Base-by-base conservation (phyloP, 2,329 filamentous ascomycete genomes). In the Aureobasidium zeae region DNA sequence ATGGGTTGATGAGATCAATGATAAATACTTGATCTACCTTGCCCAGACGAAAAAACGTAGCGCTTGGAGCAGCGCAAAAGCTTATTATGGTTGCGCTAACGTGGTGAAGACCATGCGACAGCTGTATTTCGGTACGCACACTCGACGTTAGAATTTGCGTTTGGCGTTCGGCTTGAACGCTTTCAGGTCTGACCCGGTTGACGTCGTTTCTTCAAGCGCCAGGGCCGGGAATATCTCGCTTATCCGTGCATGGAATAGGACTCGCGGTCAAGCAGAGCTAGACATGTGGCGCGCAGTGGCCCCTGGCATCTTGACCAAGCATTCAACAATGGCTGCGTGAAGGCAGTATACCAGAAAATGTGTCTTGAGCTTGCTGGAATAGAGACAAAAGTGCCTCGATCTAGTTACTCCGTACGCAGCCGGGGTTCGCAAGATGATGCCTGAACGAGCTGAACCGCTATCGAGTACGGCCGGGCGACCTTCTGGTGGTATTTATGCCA, bases 1-100 rank as follows among this genome's bases (percentile, higher is more conserved):
- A 41, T 9, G 28, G 37, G 20, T 19, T 12, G 37, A 41, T 32
- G 9, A 21, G 37, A 24, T 13, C 37, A 17, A 39, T 13, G 24
- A 12, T n/a, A n/a, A n/a, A n/a, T n/a, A n/a, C n/a, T n/a, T n/a
- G n/a, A n/a, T n/a, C 11, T 22, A 41, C 28, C 37, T 10, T 32
- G 29, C 16, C 9, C 28, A 16, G 29, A 20, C 29, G 2, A 33
- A 13, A 26, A 19, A 33, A 12, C 6, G 29, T 26, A 32, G 20
- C 13, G 22, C 24, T 31, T 21, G 20, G 37, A 5, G n/a, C 8
- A 31, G 17, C 19, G n/a, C 26, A 32, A 21, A 33, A 42, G 29
- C 28, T 31, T 24, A 31, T n/a, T 7, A 32, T 11, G 17, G 20
- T 25, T 31, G 37, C 28, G 28, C 28, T 41, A 41, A 32, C 9